phyloP scores from a whole-genome alignment of 1,284 basidiomycete species.

The Apiotrichum gamsii region DNA sequence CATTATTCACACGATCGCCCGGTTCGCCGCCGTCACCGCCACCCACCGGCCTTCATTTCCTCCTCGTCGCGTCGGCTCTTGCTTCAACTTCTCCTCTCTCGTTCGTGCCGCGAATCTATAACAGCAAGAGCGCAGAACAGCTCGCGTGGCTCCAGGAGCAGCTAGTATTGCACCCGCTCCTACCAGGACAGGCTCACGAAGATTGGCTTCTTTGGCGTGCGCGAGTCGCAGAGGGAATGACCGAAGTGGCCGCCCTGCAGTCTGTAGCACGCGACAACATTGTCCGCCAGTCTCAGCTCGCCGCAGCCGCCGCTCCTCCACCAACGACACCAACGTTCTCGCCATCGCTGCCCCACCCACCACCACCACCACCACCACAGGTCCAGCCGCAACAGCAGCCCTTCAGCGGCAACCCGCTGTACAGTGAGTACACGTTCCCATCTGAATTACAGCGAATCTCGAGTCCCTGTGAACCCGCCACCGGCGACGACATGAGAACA shows the following conservation, averaged over 20 bases:
- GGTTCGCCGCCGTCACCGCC: neutral
- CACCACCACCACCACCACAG: too few relatives aligned
- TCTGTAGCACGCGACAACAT: neutral
- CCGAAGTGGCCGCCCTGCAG: slow-evolving; percentile 18
- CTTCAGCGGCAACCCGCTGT: neutral
- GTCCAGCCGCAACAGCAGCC: neutral
- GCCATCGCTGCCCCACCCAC: too few relatives aligned
- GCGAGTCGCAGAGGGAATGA: slow-evolving; percentile 21
- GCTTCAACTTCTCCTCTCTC: too few relatives aligned
- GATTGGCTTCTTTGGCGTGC: slow-evolving; percentile 27
- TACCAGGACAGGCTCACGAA: slow-evolving; percentile 16
- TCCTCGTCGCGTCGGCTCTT: too few relatives aligned
- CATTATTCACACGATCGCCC: neutral
- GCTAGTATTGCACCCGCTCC: slow-evolving; percentile 15
- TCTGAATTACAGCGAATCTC: too few relatives aligned
- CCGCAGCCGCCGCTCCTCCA: too few relatives aligned
- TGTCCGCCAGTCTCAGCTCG: too few relatives aligned
- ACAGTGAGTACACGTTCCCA: neutral
- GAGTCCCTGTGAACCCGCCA: too few relatives aligned
- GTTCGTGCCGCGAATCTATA: too few relatives aligned
- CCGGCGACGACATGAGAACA: too few relatives aligned
- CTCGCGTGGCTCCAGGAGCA: slow-evolving; percentile 25
- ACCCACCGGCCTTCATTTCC: too few relatives aligned
- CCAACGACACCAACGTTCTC: neutral
- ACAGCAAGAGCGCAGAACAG: slow-evolving; percentile 14